These are phyloP conservation scores for Nyctanthes arbortristis DNA, from an alignment of 257 asterid genomes.

Conservation along the genomic window DNA sequence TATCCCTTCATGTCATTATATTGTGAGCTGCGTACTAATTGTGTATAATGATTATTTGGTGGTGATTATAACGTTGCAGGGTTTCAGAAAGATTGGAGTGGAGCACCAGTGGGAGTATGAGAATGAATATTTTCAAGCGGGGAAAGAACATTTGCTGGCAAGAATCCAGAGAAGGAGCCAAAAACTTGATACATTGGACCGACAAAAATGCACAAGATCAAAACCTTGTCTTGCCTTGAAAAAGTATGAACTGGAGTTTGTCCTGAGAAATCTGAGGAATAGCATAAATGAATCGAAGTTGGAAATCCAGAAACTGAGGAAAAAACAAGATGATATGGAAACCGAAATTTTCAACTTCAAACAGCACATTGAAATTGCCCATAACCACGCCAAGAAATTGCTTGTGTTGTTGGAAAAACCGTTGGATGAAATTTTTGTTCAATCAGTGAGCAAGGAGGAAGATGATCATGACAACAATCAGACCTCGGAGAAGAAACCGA, in stretches of 20 bases:
- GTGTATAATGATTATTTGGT: no score
- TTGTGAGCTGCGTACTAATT: no score
- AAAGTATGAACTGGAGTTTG: constrained; percentile 3
- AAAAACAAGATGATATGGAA: constrained; percentile 29
- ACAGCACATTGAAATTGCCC: constrained; percentile 5
- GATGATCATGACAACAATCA: constrained; percentile 4
- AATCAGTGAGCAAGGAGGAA: constrained; percentile 17
- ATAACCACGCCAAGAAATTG: constrained; percentile 15
- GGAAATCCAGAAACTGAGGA: constrained; percentile 40
- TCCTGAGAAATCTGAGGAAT: constrained; percentile 20
- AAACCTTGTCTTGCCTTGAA: not conserved
- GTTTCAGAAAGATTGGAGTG: constrained; percentile 59
- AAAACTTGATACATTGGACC: not conserved
- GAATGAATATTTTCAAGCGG: constrained; percentile 47
- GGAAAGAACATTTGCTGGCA: constrained; percentile 40
- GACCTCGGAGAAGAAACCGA: constrained; percentile 7
- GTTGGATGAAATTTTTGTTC: constrained; percentile 4
- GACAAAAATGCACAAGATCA: not conserved
- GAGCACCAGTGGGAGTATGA: constrained; percentile 58
- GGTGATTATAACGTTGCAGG: constrained; percentile 44
- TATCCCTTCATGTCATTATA: no score
- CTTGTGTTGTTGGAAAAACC: constrained; percentile 26
- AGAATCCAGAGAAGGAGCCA: constrained; percentile 46
- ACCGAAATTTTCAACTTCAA: constrained; percentile 21
- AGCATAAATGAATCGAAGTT: constrained; percentile 18